These are phyloP conservation scores for Kokia cookei DNA, from an alignment of 441 rosid species.

Conservation along the genomic window DNA sequence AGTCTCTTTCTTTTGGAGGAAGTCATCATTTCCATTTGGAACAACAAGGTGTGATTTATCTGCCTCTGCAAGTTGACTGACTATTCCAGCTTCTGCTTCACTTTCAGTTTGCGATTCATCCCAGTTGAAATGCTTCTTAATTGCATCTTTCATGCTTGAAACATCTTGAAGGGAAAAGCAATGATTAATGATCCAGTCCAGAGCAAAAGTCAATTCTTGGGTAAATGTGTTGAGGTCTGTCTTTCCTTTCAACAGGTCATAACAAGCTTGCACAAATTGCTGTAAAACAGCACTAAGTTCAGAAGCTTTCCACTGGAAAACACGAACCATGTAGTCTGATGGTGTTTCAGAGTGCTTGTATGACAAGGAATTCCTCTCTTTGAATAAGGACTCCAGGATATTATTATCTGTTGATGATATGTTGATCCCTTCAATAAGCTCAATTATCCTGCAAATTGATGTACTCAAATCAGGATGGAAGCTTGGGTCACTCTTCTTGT, in stretches of 20 bases:
- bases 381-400: conserved; percentile 16
- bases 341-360: conserved; percentile 34
- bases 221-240: conserved; percentile 45
- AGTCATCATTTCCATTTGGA: conserved; percentile 3
- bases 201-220: conserved; percentile 48
- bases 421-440: conserved; percentile 53
- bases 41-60: conserved; percentile 18
- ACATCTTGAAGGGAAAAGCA: conserved; percentile 73
- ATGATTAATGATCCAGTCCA: conserved; percentile 81
- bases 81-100: conserved; percentile 39
- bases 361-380: conserved; percentile 29
- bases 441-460: conserved; percentile 55
- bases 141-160: conserved; percentile 67
- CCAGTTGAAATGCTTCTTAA: conserved; percentile 61
- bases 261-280: conserved; percentile 56
- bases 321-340: conserved; percentile 56
- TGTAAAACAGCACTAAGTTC: conserved; percentile 51
- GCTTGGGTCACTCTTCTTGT: conserved; percentile 15
- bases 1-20: conserved; percentile 11
- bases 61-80: conserved; percentile 30
- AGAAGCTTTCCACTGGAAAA: conserved; percentile 75
- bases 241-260: conserved; percentile 50
- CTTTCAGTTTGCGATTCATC: conserved; percentile 53
- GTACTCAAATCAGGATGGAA: conserved; percentile 37
- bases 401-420: conserved; percentile 14